Conservation (phyloP, 164 flowering plant genomes). For the Stephania japonica region DNA sequence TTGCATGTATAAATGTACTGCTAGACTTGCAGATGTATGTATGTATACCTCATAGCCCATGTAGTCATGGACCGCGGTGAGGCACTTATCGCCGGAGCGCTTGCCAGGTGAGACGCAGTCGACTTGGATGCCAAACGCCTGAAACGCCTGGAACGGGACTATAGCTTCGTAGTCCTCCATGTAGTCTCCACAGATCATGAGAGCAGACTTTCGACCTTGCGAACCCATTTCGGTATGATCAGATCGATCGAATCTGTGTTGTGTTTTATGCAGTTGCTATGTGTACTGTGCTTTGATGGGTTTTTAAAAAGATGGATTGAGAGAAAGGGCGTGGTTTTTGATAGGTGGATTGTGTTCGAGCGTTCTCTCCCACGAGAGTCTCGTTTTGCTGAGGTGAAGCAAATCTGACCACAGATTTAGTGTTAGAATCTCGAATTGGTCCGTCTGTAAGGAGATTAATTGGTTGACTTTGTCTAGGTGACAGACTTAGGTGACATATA, state of each 20-base stretch:
- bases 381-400: slow-evolving; percentile 9
- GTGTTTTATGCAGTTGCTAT: background rate
- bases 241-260: background rate
- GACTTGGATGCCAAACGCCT: slow-evolving; percentile 20
- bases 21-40: background rate
- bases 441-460: no score
- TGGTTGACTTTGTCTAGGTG: no score
- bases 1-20: background rate
- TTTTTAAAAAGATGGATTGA: no score
- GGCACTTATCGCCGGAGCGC: slow-evolving; percentile 20
- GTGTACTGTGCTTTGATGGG: background rate
- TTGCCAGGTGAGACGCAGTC: slow-evolving; percentile 26
- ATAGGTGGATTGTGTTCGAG: background rate
- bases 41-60: slow-evolving; percentile 24
- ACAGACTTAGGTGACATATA: no score
- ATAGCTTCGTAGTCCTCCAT: slow-evolving; percentile 33
- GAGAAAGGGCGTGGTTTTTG: no score
- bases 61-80: slow-evolving; percentile 33
- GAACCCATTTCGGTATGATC: slow-evolving; percentile 14
- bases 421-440: no score
- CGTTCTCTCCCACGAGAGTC: slow-evolving; percentile 16
- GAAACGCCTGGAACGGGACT: slow-evolving; percentile 27
- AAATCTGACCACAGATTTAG: no score
- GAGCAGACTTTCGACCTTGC: slow-evolving; percentile 14
- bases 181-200: slow-evolving; percentile 34